Base-by-base conservation (phyloP, 768 basidiomycete species). In the Trametes elegans region DNA sequence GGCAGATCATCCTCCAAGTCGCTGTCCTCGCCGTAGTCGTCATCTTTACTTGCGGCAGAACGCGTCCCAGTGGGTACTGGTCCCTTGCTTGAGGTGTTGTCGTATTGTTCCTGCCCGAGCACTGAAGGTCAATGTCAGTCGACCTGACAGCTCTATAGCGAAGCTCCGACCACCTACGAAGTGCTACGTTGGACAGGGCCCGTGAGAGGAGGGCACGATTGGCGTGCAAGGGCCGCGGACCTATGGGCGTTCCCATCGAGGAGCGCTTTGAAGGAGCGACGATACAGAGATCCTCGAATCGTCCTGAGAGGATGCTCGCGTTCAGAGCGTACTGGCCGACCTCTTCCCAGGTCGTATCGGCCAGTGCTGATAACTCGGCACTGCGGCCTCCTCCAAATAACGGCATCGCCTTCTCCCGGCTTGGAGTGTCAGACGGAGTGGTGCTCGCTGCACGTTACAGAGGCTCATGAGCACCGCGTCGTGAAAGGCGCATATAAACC, bases 1-100 rank as follows among this genome's bases (percentile, higher is more conserved):
- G 9, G n/a, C n/a, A n/a, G n/a, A n/a, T n/a, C 50, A n/a, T 64
- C 62, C 21, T 61, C 59, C 16, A 64, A 46, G 48, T 62, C 63
- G 45, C 63, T 64, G 23, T 64, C 63, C 3, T 47, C 56, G 23
- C 46, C 41, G 28, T 59, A 64, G n/a, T 49, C 58, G 14, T 62
- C 59, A 9, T 48, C 46, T 13, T 51, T 55, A 18, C 13, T 18
- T 21, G 7, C 0, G 21, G n/a, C n/a, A n/a, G n/a, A n/a, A n/a
- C n/a, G n/a, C n/a, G n/a, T n/a, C n/a, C n/a, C n/a, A n/a, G n/a
- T n/a, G n/a, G n/a, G n/a, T n/a, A n/a, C n/a, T n/a, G n/a, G n/a
- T n/a, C n/a, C 27, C 16, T 14, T 31, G 27, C n/a, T 5, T 7
- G 18, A 21, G 18, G 8, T 10, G 7, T 41, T 14, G 7, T 18